Percentiles rank a stretch among this genome's conserved stretches.
phyloP scores from a whole-genome alignment of 441 rosid species.

The Gossypium gossypioides region DNA sequence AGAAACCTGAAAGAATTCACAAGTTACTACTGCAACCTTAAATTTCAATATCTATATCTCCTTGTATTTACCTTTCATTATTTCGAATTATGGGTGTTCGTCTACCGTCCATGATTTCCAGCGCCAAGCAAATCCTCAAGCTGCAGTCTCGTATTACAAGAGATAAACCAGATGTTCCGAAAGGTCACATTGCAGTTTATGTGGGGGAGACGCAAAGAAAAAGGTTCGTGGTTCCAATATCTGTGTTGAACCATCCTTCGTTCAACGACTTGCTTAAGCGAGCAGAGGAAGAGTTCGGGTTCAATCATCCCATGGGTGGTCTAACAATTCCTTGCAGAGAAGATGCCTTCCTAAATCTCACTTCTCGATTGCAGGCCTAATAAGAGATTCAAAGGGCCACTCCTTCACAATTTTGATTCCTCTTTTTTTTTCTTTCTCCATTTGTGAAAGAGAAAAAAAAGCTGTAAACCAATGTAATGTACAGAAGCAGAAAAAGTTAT shows the following conservation, averaged over 20 bases:
- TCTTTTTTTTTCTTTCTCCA: neutral
- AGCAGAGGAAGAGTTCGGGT: slow-evolving; percentile 52
- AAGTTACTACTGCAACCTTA: neutral
- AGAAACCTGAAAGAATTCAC: neutral
- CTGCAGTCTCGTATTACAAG: neutral
- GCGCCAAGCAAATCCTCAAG: slow-evolving; percentile 17
- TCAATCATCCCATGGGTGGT: slow-evolving; percentile 41
- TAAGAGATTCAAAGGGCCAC: neutral
- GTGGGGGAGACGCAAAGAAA: slow-evolving; percentile 33
- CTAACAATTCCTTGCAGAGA: slow-evolving; percentile 41
- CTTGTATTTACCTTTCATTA: neutral
- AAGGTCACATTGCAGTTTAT: slow-evolving; percentile 41
- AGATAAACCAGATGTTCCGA: slow-evolving; percentile 26
- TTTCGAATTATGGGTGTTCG: slow-evolving; percentile 23
- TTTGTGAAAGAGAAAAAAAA: neutral
- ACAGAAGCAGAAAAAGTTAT: neutral
- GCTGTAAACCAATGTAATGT: neutral
- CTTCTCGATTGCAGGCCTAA: slow-evolving; percentile 17
- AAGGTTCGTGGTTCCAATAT: slow-evolving; percentile 35
- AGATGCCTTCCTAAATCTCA: slow-evolving; percentile 29
- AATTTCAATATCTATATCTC: neutral
- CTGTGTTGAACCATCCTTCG: slow-evolving; percentile 29
- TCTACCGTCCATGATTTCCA: slow-evolving; percentile 11
- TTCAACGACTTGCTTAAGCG: slow-evolving; percentile 30
- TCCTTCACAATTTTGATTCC: neutral